Percentiles rank a stretch among this genome's conserved stretches.
phyloP scores from a whole-genome alignment of 768 basidiomycete genomes.

The Boletellus sp. region DNA sequence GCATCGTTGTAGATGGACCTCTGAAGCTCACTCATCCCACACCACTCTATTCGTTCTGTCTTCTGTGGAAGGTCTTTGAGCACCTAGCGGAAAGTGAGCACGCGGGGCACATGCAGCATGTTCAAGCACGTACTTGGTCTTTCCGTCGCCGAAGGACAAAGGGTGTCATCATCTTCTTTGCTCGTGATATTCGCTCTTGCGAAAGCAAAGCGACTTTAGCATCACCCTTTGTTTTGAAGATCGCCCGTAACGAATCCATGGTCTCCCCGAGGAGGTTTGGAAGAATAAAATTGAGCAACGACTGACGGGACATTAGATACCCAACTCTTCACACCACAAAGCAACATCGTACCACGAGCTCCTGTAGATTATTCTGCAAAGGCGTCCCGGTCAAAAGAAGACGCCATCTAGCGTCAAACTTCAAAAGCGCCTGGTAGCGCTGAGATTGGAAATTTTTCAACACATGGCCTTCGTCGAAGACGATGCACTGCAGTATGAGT shows the following conservation, averaged over 20 bases:
- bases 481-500: constrained; percentile 59
- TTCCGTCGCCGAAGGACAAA: constrained; percentile 97
- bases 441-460: constrained; percentile 98
- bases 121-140: constrained; percentile 62
- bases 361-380: constrained; percentile 87
- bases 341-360: constrained; percentile 65
- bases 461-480: constrained; percentile 97
- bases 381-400: constrained; percentile 94
- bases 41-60: constrained; percentile 91
- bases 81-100: constrained; percentile 49
- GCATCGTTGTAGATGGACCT: constrained; percentile 81
- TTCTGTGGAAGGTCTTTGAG: constrained; percentile 91
- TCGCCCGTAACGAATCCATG: constrained; percentile 78
- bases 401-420: constrained; percentile 84
- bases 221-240: constrained; percentile 97
- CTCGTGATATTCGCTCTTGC: constrained; percentile 88
- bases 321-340: constrained; percentile 1
- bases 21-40: constrained; percentile 85
- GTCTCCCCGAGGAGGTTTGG: constrained; percentile 82
- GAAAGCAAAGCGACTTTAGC: constrained; percentile 84
- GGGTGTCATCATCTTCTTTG: constrained; percentile 99
- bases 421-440: constrained; percentile 84
- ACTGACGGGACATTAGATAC: constrained; percentile 45
- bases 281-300: constrained; percentile 95
- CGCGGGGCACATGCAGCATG: background rate